These are phyloP conservation scores for Aurinia saxatilis DNA, from an alignment of 345 rosid genomes.

Conservation along the genomic window DNA sequence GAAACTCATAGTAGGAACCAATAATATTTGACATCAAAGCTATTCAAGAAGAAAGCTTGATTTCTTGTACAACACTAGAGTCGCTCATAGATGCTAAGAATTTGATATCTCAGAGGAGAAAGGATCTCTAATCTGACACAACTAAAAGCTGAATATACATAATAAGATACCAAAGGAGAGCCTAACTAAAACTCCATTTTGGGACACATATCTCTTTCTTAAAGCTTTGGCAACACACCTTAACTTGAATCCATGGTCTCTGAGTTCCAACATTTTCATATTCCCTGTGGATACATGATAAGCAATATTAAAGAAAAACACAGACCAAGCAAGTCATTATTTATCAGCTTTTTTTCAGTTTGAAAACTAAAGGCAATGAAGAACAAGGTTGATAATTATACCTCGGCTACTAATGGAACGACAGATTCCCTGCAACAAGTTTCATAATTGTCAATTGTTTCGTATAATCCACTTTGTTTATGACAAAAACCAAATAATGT, in stretches of 20 bases:
- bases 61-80: background rate
- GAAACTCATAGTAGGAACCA: background rate
- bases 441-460: conserved; percentile 14
- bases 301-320: background rate
- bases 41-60: background rate
- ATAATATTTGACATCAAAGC: background rate
- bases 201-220: background rate
- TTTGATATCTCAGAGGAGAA: background rate
- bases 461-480: background rate
- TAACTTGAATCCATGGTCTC: conserved; percentile 1
- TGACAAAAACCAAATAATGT: background rate
- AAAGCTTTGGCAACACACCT: background rate
- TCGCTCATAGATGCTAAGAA: background rate
- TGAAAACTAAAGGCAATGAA: background rate
- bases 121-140: background rate
- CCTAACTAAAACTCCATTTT: conserved; percentile 6
- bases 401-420: conserved; percentile 52
- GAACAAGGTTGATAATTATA: conserved; percentile 18
- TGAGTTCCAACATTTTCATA: background rate
- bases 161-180: background rate
- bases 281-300: conserved; percentile 8
- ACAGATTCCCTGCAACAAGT: conserved; percentile 53
- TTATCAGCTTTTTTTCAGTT: background rate
- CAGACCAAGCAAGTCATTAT: background rate
- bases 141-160: conserved; percentile 23